Evolutionary conservation across 805 yeast species (phyloP), one percentile per base, ranked within the genome.

Genomic region (Yamadazyma ubonensis): DNA sequence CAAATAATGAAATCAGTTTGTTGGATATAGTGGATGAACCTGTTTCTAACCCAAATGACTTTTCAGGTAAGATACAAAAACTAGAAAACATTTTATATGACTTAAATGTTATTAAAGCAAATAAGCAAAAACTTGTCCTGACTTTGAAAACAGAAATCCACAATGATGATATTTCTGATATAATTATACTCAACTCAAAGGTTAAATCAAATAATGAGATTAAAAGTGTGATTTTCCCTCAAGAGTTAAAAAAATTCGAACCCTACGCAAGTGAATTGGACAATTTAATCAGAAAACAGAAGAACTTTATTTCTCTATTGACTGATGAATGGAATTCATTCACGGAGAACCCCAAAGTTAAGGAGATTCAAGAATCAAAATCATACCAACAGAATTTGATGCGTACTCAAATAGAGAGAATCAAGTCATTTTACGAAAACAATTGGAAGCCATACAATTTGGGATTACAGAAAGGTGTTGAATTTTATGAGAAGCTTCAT

Each of bases 111-210:
- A 56, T 88, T 42, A 79, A 79, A 50, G 66, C 74, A 22, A 93
- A 86, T 56, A 78, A 95, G 33, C 58, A 66, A 5, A 69, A 78
- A 27, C 71, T 83, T 2, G 66, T 86, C 25, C 71, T 71, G 2
- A 86, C 81, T 36, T 69, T 91, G 52, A 88, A 88, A 54, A 72
- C 68, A 5, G 75, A 76, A 34, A 80, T 86, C 23, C 93, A 82
- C 52, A 70, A 73, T 10, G 98, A 91, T 61, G 97, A 91, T 55
- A 87, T 89, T 36, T 83, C 96, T 0, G 81, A 83, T 38, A 67
- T 82, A 9, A 68, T 91, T 22, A 75, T 91, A 6, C 66, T 82
- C 48, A 83, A 86, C 55, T 64, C 70, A 44, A 78, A 76, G 44
- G 72, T 76, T 31, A 74, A 72, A 27, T 65, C 78, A 4, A 78